Conservation (phyloP, 2,329 filamentous ascomycete species). For the Trichoderma pleuroti region DNA sequence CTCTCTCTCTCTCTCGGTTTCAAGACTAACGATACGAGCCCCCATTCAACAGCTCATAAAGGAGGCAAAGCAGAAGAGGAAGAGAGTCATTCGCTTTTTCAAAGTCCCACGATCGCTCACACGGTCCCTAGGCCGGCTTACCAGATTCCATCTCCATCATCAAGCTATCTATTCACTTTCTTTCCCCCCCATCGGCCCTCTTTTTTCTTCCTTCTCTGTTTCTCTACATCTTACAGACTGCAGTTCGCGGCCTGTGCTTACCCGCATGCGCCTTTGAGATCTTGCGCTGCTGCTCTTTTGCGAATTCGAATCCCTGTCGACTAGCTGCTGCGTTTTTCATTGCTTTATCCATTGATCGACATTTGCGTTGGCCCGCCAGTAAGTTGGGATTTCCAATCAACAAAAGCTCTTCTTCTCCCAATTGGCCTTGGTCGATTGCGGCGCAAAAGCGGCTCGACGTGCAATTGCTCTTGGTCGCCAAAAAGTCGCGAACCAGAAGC, state of each 20-base stretch:
- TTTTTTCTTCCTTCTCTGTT: neutral
- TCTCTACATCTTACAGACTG: constrained; percentile 1
- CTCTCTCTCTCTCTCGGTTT: neutral
- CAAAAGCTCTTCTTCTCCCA: neutral
- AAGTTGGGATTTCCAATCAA: neutral
- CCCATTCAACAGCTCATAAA: neutral
- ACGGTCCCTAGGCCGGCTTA: neutral
- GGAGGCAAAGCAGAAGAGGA: neutral
- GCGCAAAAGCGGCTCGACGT: neutral
- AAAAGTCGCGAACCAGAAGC: neutral
- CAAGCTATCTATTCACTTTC: neutral
- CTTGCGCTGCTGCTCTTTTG: neutral
- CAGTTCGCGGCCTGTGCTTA: constrained; percentile 2
- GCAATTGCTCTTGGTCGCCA: neutral
- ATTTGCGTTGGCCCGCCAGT: constrained; percentile 14
- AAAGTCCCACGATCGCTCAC: neutral
- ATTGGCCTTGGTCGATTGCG: neutral
- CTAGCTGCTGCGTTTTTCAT: neutral
- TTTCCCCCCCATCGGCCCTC: neutral
- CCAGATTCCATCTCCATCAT: neutral
- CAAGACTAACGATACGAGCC: neutral
- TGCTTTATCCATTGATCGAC: constrained; percentile 6
- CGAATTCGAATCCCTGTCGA: constrained; percentile 6
- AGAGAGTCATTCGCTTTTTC: neutral
- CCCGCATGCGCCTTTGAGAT: neutral